Evolutionary conservation across 192 early-diverging fungal species (phyloP).

Genomic region (Coemansia sp.): DNA sequence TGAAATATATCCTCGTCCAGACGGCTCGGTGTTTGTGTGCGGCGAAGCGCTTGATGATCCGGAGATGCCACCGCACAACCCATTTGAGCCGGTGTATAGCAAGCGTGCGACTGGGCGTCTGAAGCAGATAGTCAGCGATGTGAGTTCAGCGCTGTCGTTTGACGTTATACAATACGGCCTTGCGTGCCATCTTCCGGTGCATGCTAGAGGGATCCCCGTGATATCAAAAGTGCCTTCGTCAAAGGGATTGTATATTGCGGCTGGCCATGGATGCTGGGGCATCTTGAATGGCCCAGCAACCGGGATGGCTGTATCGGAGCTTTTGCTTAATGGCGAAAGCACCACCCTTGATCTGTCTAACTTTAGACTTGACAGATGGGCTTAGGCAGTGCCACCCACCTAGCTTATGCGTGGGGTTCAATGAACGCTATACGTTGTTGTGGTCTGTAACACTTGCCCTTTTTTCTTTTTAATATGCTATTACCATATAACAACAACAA

Average conservation of each 20-base stretch:
- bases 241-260: slow-evolving; percentile 45
- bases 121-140: slow-evolving; percentile 53
- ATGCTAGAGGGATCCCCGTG: slow-evolving; percentile 49
- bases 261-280: slow-evolving; percentile 55
- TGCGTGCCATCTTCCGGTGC: slow-evolving; percentile 50
- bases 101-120: slow-evolving; percentile 45
- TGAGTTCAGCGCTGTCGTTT: slow-evolving; percentile 34
- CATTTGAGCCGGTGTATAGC: slow-evolving; percentile 51
- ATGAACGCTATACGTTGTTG: too few species aligned
- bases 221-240: slow-evolving; percentile 46
- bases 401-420: too few species aligned
- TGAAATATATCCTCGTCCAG: slow-evolving; percentile 51
- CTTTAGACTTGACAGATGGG: slow-evolving; percentile 48
- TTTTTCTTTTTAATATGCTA: background rate
- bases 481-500: background rate
- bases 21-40: slow-evolving; percentile 55
- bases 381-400: background rate
- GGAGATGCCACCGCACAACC: slow-evolving; percentile 54
- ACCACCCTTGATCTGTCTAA: slow-evolving; percentile 39
- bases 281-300: slow-evolving; percentile 54
- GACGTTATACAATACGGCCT: slow-evolving; percentile 48
- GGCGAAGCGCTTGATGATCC: slow-evolving; percentile 53
- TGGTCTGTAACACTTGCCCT: background rate
- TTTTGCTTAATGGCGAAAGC: slow-evolving; percentile 38
- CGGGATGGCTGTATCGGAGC: slow-evolving; percentile 46